These are phyloP conservation scores for Phytophthora pluvialis DNA, from an alignment of 352 stramenopile species.

Conservation along the genomic window DNA sequence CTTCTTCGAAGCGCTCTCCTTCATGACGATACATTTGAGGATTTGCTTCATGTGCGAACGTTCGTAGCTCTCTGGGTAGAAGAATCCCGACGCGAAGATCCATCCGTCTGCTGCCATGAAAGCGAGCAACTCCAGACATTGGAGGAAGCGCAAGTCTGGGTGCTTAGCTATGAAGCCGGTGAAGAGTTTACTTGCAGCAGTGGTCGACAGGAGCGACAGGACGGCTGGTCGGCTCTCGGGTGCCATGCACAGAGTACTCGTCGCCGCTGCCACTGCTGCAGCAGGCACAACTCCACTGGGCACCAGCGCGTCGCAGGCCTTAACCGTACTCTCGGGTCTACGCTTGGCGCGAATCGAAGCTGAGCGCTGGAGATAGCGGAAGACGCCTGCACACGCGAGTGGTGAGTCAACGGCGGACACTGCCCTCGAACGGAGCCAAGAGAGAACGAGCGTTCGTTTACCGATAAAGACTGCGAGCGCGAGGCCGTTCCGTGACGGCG, in stretches of 20 bases:
- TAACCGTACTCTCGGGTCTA: neutral
- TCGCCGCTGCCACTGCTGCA: conserved; percentile 8
- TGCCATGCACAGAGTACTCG: conserved; percentile 6
- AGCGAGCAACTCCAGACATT: conserved; percentile 11
- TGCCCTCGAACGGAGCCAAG: neutral
- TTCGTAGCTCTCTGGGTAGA: conserved; percentile 22
- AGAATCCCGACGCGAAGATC: conserved; percentile 24
- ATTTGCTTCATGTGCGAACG: conserved; percentile 25
- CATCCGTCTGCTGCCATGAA: conserved; percentile 22
- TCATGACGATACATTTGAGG: conserved; percentile 14
- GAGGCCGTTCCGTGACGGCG: conserved; percentile 44
- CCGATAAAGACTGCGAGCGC: conserved; percentile 62
- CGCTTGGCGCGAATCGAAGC: conserved; percentile 12
- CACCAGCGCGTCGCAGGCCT: neutral
- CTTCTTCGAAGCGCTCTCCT: conserved; percentile 2
- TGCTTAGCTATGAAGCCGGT: conserved; percentile 6
- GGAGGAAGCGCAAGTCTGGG: conserved; percentile 3
- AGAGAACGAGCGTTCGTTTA: conserved; percentile 11
- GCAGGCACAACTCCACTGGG: conserved; percentile 3
- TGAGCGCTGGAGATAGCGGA: conserved; percentile 45
- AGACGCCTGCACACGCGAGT: conserved; percentile 31
- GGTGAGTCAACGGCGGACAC: neutral
- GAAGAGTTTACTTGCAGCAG: conserved; percentile 15
- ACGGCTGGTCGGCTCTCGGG: conserved; percentile 11
- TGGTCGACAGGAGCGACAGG: conserved; percentile 13